Evolutionary conservation across 768 basidiomycete genomes (phyloP).

Genomic region (Serendipita sp.): DNA sequence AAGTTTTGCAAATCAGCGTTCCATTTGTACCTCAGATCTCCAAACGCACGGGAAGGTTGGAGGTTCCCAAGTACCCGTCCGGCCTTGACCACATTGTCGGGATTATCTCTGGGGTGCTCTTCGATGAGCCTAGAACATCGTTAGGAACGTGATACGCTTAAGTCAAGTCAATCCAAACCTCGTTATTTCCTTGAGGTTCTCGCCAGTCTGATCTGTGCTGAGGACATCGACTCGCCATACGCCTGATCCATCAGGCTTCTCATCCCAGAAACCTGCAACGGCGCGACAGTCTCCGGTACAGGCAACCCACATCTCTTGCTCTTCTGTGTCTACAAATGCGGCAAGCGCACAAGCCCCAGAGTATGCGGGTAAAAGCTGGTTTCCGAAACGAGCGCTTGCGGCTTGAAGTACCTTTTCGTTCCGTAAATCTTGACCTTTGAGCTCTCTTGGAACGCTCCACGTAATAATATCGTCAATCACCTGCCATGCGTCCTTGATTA

Average conservation of each 20-base stretch:
- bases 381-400: neutral
- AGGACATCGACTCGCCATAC: constrained; percentile 88
- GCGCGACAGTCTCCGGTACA: constrained; percentile 89
- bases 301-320: constrained; percentile 75
- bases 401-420: constrained; percentile 11
- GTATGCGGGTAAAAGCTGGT: neutral
- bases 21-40: constrained; percentile 87
- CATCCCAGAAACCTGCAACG: constrained; percentile 85
- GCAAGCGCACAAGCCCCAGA: constrained; percentile 82
- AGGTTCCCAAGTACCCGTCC: constrained; percentile 80
- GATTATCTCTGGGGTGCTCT: constrained; percentile 71
- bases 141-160: constrained; percentile 4
- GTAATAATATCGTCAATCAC: constrained; percentile 61
- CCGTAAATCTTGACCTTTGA: neutral
- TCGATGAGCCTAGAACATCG: constrained; percentile 43
- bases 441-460: constrained; percentile 9
- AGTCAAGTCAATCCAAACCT: constrained; percentile 36
- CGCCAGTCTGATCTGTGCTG: constrained; percentile 90
- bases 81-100: constrained; percentile 51
- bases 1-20: constrained; percentile 51
- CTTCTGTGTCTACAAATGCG: constrained; percentile 72
- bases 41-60: constrained; percentile 76
- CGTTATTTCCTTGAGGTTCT: constrained; percentile 69
- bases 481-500: neutral
- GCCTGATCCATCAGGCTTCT: constrained; percentile 44